Percentiles rank a stretch among this genome's conserved stretches.
These are phyloP conservation scores for Arthonia radiata DNA, from an alignment of 495 filamentous ascomycete genomes.

Conservation along the genomic window DNA sequence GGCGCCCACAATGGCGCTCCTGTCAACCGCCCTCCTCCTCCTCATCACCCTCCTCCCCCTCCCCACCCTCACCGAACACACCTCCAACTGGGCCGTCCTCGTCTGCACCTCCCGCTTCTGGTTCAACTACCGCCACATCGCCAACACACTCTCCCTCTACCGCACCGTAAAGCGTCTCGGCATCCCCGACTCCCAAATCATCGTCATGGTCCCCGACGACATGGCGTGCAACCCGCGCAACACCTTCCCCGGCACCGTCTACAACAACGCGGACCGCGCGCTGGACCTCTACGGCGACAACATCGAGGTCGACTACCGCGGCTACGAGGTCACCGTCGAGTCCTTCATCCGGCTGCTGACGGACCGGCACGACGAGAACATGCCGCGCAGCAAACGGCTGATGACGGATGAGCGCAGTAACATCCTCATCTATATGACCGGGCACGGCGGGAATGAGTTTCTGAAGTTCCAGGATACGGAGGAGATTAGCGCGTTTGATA, in stretches of 20 bases:
- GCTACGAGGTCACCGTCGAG: slow-evolving; percentile 96
- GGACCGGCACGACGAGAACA: slow-evolving; percentile 76
- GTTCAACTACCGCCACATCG: slow-evolving; percentile 98
- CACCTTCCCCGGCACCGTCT: slow-evolving; percentile 89
- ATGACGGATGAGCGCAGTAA: slow-evolving; percentile 86
- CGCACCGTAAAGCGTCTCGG: slow-evolving; percentile 94
- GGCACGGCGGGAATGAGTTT: slow-evolving; percentile 95
- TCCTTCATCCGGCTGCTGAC: slow-evolving; percentile 93
- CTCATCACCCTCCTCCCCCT: no score
- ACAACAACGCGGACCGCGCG: slow-evolving; percentile 89
- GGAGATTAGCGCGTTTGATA: slow-evolving; percentile 87
- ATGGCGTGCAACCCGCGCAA: slow-evolving; percentile 99
- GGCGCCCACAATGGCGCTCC: no score
- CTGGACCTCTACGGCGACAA: slow-evolving; percentile 96
- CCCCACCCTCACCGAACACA: slow-evolving; percentile 69
- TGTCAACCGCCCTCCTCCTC: no score
- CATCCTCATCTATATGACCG: slow-evolving; percentile 96
- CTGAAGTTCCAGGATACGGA: slow-evolving; percentile 96
- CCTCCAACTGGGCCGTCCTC: slow-evolving; percentile 94
- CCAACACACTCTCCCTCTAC: slow-evolving; percentile 93
- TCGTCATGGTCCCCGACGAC: slow-evolving; percentile 97
- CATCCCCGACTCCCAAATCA: slow-evolving; percentile 96
- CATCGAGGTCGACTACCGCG: slow-evolving; percentile 94
- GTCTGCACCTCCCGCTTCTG: slow-evolving; percentile 97
- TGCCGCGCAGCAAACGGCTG: slow-evolving; percentile 76